Evolutionary conservation across 2,329 filamentous ascomycete genomes (phyloP).

Genomic region (Scedosporium minutisporum): DNA sequence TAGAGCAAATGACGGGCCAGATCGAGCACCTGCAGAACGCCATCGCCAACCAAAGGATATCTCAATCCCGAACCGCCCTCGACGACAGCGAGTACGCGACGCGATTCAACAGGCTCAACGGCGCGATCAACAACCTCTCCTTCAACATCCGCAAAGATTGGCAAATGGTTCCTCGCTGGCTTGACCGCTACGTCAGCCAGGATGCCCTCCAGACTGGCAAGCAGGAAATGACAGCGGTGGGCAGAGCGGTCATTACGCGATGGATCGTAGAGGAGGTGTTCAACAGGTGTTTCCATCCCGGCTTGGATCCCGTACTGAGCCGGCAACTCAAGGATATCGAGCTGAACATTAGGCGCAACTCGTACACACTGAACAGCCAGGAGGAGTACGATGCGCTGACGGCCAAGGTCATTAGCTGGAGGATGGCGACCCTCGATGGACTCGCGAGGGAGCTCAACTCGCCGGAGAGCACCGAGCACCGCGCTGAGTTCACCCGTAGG

Average conservation of each 20-base stretch:
- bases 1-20: constrained; percentile 77
- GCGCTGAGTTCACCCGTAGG: constrained; percentile 57
- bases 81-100: constrained; percentile 92
- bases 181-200: constrained; percentile 69
- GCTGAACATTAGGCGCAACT: constrained; percentile 71
- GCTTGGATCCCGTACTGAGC: constrained; percentile 67
- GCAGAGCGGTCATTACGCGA: constrained; percentile 75
- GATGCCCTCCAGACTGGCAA: constrained; percentile 81
- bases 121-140: constrained; percentile 85
- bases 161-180: constrained; percentile 71
- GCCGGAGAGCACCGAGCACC: constrained; percentile 55
- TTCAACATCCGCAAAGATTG: constrained; percentile 97
- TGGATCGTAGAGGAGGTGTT: constrained; percentile 92
- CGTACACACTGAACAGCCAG: constrained; percentile 62
- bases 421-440: constrained; percentile 88
- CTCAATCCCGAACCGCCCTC: constrained; percentile 84
- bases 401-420: constrained; percentile 83
- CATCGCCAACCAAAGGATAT: constrained; percentile 91
- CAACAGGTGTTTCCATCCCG: constrained; percentile 85
- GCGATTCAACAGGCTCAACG: constrained; percentile 82
- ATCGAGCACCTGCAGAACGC: constrained; percentile 94
- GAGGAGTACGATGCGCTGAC: constrained; percentile 86
- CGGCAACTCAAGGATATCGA: constrained; percentile 76
- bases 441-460: constrained; percentile 61
- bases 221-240: constrained; percentile 96